Evolutionary conservation across 78 protist genomes (phyloP).

Genomic region (Corallochytrium limacisporum): DNA sequence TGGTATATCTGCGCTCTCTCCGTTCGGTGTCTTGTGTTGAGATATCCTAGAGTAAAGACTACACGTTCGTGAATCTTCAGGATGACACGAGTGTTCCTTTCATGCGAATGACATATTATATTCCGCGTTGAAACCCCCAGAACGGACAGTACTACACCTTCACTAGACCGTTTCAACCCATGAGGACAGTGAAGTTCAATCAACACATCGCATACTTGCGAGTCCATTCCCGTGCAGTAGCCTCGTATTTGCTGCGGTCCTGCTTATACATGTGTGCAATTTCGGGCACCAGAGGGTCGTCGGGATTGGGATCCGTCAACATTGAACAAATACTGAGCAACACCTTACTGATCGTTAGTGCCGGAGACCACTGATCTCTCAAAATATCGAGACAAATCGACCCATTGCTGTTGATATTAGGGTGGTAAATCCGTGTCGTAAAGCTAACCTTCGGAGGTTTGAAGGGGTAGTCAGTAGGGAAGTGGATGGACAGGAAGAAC

Average conservation of each 20-base stretch:
- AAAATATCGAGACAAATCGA: constrained; percentile 54
- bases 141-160: too few relatives aligned
- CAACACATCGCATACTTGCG: constrained; percentile 14
- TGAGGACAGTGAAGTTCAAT: too few relatives aligned
- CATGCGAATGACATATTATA: too few relatives aligned
- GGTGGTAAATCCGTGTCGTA: constrained; percentile 57
- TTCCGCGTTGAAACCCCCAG: too few relatives aligned
- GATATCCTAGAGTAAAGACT: too few relatives aligned
- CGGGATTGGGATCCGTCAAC: constrained; percentile 52
- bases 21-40: too few relatives aligned
- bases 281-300: constrained; percentile 49
- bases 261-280: constrained; percentile 27
- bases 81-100: too few relatives aligned
- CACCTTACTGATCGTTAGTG: constrained; percentile 57
- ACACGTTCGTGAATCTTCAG: too few relatives aligned
- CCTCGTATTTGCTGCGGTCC: constrained; percentile 30
- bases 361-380: constrained; percentile 56
- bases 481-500: constrained; percentile 41
- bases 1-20: too few relatives aligned
- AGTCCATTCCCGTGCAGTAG: constrained; percentile 21
- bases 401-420: constrained; percentile 37
- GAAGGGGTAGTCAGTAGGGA: constrained; percentile 73
- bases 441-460: constrained; percentile 59
- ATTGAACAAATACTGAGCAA: constrained; percentile 48
- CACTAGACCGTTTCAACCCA: too few relatives aligned